These are phyloP conservation scores for Prunus persica DNA, from an alignment of 306 rosid genomes.

Conservation along the genomic window DNA sequence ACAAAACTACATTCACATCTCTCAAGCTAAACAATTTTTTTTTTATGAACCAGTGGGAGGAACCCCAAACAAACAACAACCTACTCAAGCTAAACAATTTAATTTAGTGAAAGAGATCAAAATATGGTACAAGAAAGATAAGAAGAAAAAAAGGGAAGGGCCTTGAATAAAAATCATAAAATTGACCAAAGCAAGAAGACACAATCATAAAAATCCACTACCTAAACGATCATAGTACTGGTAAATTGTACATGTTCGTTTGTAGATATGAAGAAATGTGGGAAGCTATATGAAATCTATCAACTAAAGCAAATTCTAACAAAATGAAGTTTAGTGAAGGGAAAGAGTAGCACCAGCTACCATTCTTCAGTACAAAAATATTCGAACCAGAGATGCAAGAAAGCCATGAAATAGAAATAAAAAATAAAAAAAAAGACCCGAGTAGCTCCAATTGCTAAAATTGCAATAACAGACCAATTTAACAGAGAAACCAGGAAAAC, in stretches of 20 bases:
- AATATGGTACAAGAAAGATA: neutral
- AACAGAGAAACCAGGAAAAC: neutral
- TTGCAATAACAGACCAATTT: neutral
- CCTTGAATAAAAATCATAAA: neutral
- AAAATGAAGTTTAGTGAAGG: neutral
- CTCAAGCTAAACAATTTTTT: neutral
- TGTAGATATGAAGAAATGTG: neutral
- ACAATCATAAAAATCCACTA: neutral
- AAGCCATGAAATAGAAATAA: neutral
- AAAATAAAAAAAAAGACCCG: neutral
- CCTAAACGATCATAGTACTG: neutral
- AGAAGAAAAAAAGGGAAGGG: neutral
- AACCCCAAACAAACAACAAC: no score
- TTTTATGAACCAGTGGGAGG: no score
- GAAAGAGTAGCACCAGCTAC: neutral
- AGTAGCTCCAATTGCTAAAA: neutral
- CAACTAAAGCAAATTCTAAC: neutral
- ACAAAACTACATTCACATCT: neutral
- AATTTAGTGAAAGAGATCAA: neutral
- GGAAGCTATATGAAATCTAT: neutral
- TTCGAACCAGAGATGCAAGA: neutral
- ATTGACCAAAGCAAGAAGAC: neutral
- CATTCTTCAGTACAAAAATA: neutral
- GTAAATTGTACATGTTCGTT: neutral
- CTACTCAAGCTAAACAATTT: neutral